Percentiles rank a stretch among this genome's conserved stretches.
Conservation (phyloP, 129 eudicot species). For the Centella asiatica region DNA sequence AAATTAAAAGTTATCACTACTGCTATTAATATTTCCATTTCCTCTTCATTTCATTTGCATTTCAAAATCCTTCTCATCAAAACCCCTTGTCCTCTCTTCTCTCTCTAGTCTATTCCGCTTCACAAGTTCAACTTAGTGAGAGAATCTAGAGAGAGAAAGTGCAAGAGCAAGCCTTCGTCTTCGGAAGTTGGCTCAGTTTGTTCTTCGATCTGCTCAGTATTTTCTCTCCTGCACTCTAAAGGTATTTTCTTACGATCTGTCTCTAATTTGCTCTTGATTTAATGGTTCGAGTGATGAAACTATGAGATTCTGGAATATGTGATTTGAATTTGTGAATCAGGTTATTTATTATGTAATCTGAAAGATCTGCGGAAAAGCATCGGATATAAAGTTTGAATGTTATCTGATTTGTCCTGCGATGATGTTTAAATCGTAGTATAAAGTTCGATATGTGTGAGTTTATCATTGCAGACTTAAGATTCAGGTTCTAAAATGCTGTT, state of each 20-base stretch:
- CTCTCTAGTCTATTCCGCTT: conserved; percentile 9
- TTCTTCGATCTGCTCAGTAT: neutral
- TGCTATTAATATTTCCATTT: neutral
- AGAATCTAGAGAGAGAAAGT: conserved; percentile 16
- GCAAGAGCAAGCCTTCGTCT: conserved; percentile 2
- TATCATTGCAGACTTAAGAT: neutral
- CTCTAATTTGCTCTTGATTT: neutral
- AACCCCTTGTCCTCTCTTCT: conserved; percentile 4
- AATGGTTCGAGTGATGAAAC: neutral
- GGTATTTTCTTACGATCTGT: neutral
- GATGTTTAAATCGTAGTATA: neutral
- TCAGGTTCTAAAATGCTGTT: neutral
- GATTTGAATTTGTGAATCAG: conserved; percentile 7
- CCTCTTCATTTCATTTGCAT: conserved; percentile 26
- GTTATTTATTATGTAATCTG: neutral
- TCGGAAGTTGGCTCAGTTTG: conserved; percentile 9
- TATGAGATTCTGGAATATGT: neutral
- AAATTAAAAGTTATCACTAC: too few species aligned
- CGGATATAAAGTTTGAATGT: neutral
- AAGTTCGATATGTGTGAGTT: conserved; percentile 1
- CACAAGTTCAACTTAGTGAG: conserved; percentile 14
- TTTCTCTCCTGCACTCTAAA: neutral
- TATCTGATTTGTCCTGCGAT: neutral
- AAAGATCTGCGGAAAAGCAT: neutral
- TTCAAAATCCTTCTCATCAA: conserved; percentile 19